These are phyloP conservation scores for Strobilomyces dryophilus DNA, from an alignment of 768 basidiomycete genomes.

Conservation along the genomic window DNA sequence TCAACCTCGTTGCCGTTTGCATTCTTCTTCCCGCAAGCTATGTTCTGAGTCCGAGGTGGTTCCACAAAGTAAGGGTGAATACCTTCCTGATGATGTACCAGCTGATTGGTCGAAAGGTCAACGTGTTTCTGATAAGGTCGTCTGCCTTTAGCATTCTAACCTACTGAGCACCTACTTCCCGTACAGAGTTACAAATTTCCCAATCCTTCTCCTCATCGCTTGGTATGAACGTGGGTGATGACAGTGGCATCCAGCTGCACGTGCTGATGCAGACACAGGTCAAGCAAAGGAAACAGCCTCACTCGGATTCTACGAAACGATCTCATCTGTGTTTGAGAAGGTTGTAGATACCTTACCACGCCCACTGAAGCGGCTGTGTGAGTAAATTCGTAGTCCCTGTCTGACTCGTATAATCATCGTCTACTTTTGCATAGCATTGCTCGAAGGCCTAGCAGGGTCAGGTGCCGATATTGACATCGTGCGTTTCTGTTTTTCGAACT, in stretches of 20 bases:
- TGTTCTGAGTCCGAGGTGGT: conserved; percentile 90
- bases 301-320: conserved; percentile 66
- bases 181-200: conserved; percentile 73
- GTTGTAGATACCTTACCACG: conserved; percentile 74
- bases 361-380: conserved; percentile 69
- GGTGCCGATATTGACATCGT: conserved; percentile 74
- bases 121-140: conserved; percentile 84
- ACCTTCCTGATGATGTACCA: conserved; percentile 3
- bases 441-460: conserved; percentile 74
- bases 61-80: conserved; percentile 72
- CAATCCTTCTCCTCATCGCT: conserved; percentile 74
- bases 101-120: conserved; percentile 48
- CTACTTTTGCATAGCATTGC: conserved; percentile 51
- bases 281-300: conserved; percentile 69
- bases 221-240: conserved; percentile 64
- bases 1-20: conserved; percentile 84
- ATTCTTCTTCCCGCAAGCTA: conserved; percentile 87
- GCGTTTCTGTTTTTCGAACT: conserved; percentile 16
- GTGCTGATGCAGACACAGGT: conserved; percentile 15
- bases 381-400: conserved; percentile 24
- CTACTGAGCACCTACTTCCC: not conserved
- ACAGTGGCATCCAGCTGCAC: not conserved
- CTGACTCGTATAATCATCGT: not conserved
- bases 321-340: conserved; percentile 62
- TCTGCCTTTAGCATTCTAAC: not conserved